Base-by-base conservation (phyloP, 441 rosid species). In the Metrosideros polymorpha region DNA sequence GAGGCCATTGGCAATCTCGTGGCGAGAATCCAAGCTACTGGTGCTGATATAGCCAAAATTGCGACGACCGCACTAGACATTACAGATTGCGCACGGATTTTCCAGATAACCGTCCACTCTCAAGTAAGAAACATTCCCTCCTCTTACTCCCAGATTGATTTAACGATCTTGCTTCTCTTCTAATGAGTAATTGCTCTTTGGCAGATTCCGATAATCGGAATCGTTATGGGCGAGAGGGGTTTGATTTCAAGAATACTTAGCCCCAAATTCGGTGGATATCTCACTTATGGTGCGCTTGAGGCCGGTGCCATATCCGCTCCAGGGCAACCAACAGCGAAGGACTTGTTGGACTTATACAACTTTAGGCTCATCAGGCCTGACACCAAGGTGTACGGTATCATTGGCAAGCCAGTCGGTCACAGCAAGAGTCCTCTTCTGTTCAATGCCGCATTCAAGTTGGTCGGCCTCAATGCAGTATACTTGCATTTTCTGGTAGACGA, bases 401-500 rank as follows among this genome's bases (percentile, higher is more conserved):
- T 90, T 9, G 91, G 90, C 59, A 90, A 90, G 84, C 91, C 91
- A 19, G 91, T 90, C 29, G 91, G 89, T 19, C 91, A 90, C 84
- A 90, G 91, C 89, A 90, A 90, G 90, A 90, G 91, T 42, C 91
- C 91, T 83, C 90, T 90, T 49, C 83, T 90, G 85, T 90, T 90
- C 84, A 90, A 90, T 84, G 90, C 91, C 1, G 86, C 91, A 13
- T 90, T 71, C 82, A 90, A 88, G 59, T 85, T 87, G 3, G 91
- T 86, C 6, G 91, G 91, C 76, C 85, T 90, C 59, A 90, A 90
- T 55, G 91, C 91, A 24, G 86, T 90, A 77, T 90, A 90, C 85
- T 59, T 90, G 27, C 91, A 90, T 71, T 88, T 88, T 85, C 71
- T 90, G 71, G 91, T 90, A 24, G 95, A 93, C 82, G 92, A 92